Base-by-base conservation (phyloP, 805 yeast genomes). In the Candida insectalens region DNA sequence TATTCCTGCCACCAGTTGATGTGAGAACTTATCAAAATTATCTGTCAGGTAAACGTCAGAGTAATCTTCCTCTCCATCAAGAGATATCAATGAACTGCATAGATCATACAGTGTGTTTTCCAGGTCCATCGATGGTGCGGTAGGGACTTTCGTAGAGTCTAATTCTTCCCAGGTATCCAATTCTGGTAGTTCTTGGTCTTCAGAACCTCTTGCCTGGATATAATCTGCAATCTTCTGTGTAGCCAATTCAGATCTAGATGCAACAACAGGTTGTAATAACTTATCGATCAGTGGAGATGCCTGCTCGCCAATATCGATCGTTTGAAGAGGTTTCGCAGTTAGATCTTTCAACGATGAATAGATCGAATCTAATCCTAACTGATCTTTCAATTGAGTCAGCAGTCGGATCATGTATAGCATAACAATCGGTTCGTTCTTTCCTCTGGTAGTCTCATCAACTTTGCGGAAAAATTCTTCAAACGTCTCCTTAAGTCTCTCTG, bases 31-130 rank as follows among this genome's bases (percentile, higher is more conserved):
- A 15, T 30, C 29, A 30, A 53, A 53, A 16, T 39, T 34, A 2
- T 33, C 31, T 18, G 41, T 37, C 25, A 45, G 36, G 26, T 46
- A 55, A n/a, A 51, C 45, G 37, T 53, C 55, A 1, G 55, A 43
- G 33, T 44, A 53, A 31, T 52, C 56, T n/a, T n/a, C n/a, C n/a
- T 43, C 47, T 3, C 36, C 40, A 1, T 41, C 38, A 25, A 33
- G 37, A 3, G 36, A 43, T 12, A 40, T 32, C 22, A 53, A 30
- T 9, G 38, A 36, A 26, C 38, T 19, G 27, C 47, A 36, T n/a
- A 44, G 29, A 13, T 37, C 34, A 35, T 48, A 46, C 6, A 53
- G 16, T 1, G 49, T 30, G 19, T 39, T 34, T 22, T 47, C 44
- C 10, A 46, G 34, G 16, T 46, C 51, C 18, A 51, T 32, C 1